A percentile compares a stretch with the other conserved stretches of the same genome.
Evolutionary conservation across 441 rosid species (phyloP).

Genomic region (Dalechampia spathulata): DNA sequence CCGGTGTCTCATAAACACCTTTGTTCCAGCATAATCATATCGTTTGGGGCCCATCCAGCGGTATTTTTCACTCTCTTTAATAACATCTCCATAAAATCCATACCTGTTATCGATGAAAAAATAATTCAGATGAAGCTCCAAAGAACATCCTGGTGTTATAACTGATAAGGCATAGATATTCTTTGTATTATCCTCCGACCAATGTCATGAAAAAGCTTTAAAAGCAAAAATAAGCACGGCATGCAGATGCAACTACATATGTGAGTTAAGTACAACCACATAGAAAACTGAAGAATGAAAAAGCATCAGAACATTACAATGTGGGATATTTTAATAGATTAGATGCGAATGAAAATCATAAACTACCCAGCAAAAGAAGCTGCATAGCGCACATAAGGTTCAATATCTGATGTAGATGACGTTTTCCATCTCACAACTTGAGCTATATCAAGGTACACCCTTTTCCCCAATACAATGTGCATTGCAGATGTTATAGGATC

Average conservation of each 20-base stretch:
- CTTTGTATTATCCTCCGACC: background rate
- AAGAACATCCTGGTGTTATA: background rate
- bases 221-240: background rate
- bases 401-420: conserved; percentile 44
- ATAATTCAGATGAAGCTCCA: conserved; percentile 13
- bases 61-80: conserved; percentile 83
- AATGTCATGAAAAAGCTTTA: background rate
- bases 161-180: background rate
- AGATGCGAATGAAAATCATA: conserved; percentile 15
- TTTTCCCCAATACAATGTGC: conserved; percentile 82
- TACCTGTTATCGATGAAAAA: conserved; percentile 40
- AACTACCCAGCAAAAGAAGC: conserved; percentile 97
- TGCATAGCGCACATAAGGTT: conserved; percentile 85
- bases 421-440: conserved; percentile 94
- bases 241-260: no score
- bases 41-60: conserved; percentile 99
- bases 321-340: background rate
- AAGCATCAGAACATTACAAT: background rate
- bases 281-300: background rate
- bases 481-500: conserved; percentile 88
- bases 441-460: conserved; percentile 70
- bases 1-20: conserved; percentile 86
- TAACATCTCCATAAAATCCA: conserved; percentile 97
- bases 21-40: conserved; percentile 93
- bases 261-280: background rate